Base-by-base conservation (phyloP, 257 asterid genomes). In the Plantago major region DNA sequence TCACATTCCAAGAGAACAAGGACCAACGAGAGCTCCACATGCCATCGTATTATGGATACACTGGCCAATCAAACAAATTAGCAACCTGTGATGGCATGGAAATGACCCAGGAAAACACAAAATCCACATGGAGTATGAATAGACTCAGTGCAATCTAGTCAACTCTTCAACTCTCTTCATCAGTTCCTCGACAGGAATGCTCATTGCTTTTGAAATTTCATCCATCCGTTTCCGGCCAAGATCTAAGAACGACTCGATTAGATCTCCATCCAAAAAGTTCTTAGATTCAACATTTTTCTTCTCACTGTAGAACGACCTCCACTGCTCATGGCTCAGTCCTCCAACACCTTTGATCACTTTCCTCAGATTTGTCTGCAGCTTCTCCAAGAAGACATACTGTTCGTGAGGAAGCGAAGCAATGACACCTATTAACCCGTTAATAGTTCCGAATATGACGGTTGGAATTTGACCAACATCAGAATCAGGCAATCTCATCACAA, bases 131-230 rank as follows among this genome's bases (percentile, higher is more conserved):
- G 12, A 22, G 15, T 51, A 62, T 45, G 14, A 50, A 48, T 11
- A 50, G 45, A 49, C 45, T 71, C 71, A 93, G 77, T 93, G 97
- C 62, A 93, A 69, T 87, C 97, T 88, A 19, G 97, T 89, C 69
- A 93, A 71, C 72, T 93, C 99, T 74, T 93, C 97, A 2, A 93
- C 99, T 69, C 97, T 80, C 88, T 93, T 87, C 97, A 85, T 87
- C 11, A 93, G 84, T 69, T 89, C 97, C 81, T 89, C 97, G 18
- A 89, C 95, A 0, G 94, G 74, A 19, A 78, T 81, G 46, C 38
- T 60, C 94, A 93, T 87, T 11, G 86, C 78, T 74, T 74, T 85
- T 0, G 94, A 79, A 57, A 93, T 75, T 68, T 93, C 97, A 43
- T 85, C 95, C 96, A 87, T 89, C 60, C 81, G 75, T 55, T 45